These are phyloP conservation scores for Licmophora abbreviata DNA, from an alignment of 108 stramenopile species.

Conservation along the genomic window DNA sequence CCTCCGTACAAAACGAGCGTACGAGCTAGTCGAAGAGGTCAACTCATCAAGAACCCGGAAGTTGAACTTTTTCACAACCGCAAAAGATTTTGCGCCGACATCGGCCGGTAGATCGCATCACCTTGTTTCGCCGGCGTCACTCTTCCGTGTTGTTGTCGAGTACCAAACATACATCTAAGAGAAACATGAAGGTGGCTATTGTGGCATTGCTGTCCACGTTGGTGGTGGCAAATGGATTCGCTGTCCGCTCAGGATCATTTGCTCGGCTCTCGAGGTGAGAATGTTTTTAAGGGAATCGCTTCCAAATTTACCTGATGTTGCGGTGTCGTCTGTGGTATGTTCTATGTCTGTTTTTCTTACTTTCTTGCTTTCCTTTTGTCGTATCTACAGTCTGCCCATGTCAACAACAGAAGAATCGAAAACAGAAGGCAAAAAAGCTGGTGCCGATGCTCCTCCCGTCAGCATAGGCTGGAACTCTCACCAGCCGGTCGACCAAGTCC, in stretches of 20 bases:
- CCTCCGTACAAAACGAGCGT: too few relatives aligned
- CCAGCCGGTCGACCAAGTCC: constrained; percentile 49
- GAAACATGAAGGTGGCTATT: too few relatives aligned
- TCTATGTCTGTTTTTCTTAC: background rate
- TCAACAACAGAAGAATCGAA: constrained; percentile 1
- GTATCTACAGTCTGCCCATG: background rate
- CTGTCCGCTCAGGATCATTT: background rate
- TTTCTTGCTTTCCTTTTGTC: background rate
- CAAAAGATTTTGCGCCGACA: too few relatives aligned
- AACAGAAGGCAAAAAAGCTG: constrained; percentile 38
- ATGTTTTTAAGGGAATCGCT: background rate
- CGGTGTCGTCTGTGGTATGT: background rate
- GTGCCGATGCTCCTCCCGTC: constrained; percentile 58
- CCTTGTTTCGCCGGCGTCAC: too few relatives aligned
- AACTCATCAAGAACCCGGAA: too few relatives aligned
- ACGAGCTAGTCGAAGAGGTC: too few relatives aligned
- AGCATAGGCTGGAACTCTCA: constrained; percentile 92
- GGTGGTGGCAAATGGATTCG: constrained; percentile 5
- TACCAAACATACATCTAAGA: too few relatives aligned
- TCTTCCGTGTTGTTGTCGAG: too few relatives aligned
- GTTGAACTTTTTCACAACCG: too few relatives aligned
- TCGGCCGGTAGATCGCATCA: too few relatives aligned
- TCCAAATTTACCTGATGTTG: background rate
- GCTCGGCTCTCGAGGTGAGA: constrained; percentile 1
- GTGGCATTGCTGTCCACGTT: constrained; percentile 5